Evolutionary conservation across 345 rosid genomes (phyloP).

Genomic region (Carallia pectinifolia): DNA sequence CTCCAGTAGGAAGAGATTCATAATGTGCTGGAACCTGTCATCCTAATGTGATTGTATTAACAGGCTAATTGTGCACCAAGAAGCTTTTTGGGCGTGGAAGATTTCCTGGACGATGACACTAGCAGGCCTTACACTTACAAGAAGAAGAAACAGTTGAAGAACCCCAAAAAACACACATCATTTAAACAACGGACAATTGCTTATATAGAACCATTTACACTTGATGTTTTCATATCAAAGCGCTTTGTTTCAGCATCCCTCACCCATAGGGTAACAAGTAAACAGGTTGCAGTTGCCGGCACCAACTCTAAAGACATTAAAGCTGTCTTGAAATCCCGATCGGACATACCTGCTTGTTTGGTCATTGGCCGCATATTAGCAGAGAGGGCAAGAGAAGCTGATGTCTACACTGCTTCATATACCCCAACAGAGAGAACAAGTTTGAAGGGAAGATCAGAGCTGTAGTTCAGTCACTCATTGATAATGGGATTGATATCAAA

Average conservation of each 20-base stretch:
- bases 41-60: background rate
- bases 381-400: slow-evolving; percentile 89
- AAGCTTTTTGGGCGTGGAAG: slow-evolving; percentile 97
- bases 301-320: slow-evolving; percentile 94
- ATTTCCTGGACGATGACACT: slow-evolving; percentile 81
- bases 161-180: slow-evolving; percentile 71
- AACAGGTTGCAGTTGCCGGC: slow-evolving; percentile 94
- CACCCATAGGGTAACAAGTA: slow-evolving; percentile 85
- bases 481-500: slow-evolving; percentile 77
- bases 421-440: slow-evolving; percentile 87
- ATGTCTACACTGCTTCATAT: slow-evolving; percentile 77
- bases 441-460: slow-evolving; percentile 97
- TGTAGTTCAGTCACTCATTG: slow-evolving; percentile 85
- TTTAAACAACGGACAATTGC: slow-evolving; percentile 83
- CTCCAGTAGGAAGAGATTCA: background rate
- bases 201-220: slow-evolving; percentile 88
- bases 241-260: slow-evolving; percentile 88
- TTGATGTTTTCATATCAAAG: slow-evolving; percentile 83
- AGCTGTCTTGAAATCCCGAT: slow-evolving; percentile 77
- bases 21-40: background rate
- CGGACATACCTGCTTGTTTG: slow-evolving; percentile 86
- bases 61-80: slow-evolving; percentile 65
- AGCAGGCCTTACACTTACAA: slow-evolving; percentile 88
- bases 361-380: slow-evolving; percentile 71
- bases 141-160: slow-evolving; percentile 77